These are phyloP conservation scores for Hirschfeldia incana DNA, from an alignment of 345 rosid species.

Conservation along the genomic window DNA sequence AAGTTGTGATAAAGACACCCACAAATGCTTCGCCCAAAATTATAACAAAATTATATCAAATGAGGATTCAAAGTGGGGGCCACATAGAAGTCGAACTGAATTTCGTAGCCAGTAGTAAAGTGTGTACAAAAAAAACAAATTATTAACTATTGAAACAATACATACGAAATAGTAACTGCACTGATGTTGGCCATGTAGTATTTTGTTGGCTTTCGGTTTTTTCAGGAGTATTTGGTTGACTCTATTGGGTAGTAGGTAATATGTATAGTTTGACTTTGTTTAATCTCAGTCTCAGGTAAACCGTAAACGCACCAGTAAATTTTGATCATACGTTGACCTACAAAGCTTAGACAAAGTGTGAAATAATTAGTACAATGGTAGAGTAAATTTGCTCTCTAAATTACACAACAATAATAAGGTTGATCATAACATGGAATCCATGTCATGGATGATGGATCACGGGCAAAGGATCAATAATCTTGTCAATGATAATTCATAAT, in stretches of 20 bases:
- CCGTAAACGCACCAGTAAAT: background rate
- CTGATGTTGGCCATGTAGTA: constrained; percentile 7
- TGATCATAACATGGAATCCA: background rate
- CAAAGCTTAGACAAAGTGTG: background rate
- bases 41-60: constrained; percentile 2
- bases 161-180: background rate
- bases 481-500: constrained; percentile 25
- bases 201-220: constrained; percentile 3
- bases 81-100: background rate
- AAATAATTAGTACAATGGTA: background rate
- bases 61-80: constrained; percentile 33
- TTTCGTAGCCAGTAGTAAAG: background rate
- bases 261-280: background rate
- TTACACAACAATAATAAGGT: background rate
- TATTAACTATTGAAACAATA: background rate
- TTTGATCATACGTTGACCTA: constrained; percentile 12
- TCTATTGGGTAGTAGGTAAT: background rate
- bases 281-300: background rate
- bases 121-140: too few species aligned
- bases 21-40: constrained; percentile 20
- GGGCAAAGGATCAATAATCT: constrained; percentile 1
- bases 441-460: constrained; percentile 23
- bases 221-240: constrained; percentile 5
- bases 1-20: constrained; percentile 34
- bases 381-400: constrained; percentile 6